Percentiles rank a stretch among this genome's conserved stretches.
Conservation (phyloP, 2,329 filamentous ascomycete genomes). For the Cordyceps javanica region DNA sequence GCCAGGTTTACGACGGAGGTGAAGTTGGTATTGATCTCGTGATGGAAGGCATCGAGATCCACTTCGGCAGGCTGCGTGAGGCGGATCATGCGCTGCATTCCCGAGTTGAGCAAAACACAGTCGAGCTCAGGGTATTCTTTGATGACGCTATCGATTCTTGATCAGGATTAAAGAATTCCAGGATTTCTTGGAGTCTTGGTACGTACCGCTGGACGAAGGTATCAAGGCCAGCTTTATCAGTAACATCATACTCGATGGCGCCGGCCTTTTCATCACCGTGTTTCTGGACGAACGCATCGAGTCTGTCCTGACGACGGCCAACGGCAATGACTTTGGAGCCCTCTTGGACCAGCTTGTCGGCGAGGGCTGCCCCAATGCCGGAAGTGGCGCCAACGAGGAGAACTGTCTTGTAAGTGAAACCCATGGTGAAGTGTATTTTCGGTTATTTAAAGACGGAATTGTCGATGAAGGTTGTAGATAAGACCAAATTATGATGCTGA, state of each 20-base stretch:
- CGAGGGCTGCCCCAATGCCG: slow-evolving; percentile 20
- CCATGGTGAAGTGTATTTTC: too few species aligned
- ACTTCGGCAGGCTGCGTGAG: slow-evolving; percentile 16
- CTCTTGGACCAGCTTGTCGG: slow-evolving; percentile 32
- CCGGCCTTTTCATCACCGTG: slow-evolving; percentile 36
- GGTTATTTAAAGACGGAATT: too few species aligned
- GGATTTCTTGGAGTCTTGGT: too few species aligned
- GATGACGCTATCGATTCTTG: slow-evolving; percentile 3
- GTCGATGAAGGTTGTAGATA: background rate
- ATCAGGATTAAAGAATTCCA: background rate
- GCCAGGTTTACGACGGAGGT: slow-evolving; percentile 18
- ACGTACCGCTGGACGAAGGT: slow-evolving; percentile 15
- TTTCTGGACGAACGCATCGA: slow-evolving; percentile 40
- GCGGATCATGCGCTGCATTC: slow-evolving; percentile 39
- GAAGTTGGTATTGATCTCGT: slow-evolving; percentile 18
- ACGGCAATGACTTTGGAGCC: slow-evolving; percentile 39
- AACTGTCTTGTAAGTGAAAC: slow-evolving; percentile 49
- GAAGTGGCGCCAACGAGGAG: slow-evolving; percentile 37
- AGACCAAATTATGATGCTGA: background rate
- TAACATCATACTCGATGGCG: slow-evolving; percentile 35
- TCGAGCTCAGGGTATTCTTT: slow-evolving; percentile 43
- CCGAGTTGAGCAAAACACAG: slow-evolving; percentile 51
- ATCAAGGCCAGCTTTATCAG: slow-evolving; percentile 30
- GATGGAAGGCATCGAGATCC: slow-evolving; percentile 22
- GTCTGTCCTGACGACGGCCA: slow-evolving; percentile 41